Percentiles rank a stretch among this genome's conserved stretches.
Evolutionary conservation across 2,329 filamentous ascomycete genomes (phyloP).

Genomic region (Exophiala sp.): DNA sequence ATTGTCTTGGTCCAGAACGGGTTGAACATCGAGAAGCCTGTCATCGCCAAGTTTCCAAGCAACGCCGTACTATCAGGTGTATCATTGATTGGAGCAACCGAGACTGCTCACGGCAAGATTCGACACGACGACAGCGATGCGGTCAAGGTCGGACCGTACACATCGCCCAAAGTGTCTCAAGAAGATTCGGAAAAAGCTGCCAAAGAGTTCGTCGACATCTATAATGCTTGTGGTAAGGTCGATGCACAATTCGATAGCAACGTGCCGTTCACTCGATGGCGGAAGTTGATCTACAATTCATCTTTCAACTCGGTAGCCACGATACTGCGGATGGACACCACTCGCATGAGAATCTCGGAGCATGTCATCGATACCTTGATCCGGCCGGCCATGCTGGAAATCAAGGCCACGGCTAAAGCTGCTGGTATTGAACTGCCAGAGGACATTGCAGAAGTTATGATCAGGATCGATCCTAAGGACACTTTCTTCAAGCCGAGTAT

Average conservation of each 20-base stretch:
- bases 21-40: constrained; percentile 57
- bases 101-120: constrained; percentile 46
- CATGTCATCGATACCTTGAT: constrained; percentile 48
- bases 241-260: constrained; percentile 37
- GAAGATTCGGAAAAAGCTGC: constrained; percentile 29
- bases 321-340: constrained; percentile 50
- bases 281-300: constrained; percentile 47
- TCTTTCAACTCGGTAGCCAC: constrained; percentile 52
- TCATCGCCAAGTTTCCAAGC: constrained; percentile 47
- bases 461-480: constrained; percentile 47
- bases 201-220: constrained; percentile 45
- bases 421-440: constrained; percentile 42
- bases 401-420: constrained; percentile 41
- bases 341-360: constrained; percentile 47
- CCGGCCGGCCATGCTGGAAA: constrained; percentile 48
- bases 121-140: constrained; percentile 52
- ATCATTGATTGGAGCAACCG: constrained; percentile 50
- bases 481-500: constrained; percentile 52
- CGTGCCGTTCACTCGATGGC: constrained; percentile 32
- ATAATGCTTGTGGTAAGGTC: constrained; percentile 45
- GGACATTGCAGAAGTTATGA: constrained; percentile 45
- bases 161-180: constrained; percentile 8
- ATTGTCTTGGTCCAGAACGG: constrained; percentile 61
- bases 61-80: constrained; percentile 54
- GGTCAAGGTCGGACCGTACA: constrained; percentile 45